Evolutionary conservation across 192 early-diverging fungal genomes (phyloP).

Genomic region (Coemansia sp.): DNA sequence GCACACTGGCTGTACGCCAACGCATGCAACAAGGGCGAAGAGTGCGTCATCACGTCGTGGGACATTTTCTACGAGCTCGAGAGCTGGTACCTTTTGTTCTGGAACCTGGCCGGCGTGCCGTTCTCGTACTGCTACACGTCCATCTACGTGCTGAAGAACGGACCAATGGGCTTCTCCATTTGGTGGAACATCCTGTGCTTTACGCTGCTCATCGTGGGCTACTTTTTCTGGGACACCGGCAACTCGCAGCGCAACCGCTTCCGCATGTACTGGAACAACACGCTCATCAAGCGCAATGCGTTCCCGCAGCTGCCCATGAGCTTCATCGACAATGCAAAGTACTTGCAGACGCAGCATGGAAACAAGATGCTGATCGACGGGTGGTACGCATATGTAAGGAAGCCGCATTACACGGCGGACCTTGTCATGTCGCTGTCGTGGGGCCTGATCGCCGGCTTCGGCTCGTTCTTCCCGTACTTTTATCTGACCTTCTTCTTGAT

Average conservation of each 20-base stretch:
- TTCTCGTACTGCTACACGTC: slow-evolving; percentile 89
- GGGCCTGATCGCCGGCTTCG: slow-evolving; percentile 87
- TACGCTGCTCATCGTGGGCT: slow-evolving; percentile 56
- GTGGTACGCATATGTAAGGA: slow-evolving; percentile 91
- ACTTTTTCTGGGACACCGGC: slow-evolving; percentile 84
- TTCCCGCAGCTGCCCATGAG: slow-evolving; percentile 61
- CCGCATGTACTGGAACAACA: slow-evolving; percentile 60
- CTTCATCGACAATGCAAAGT: slow-evolving; percentile 76
- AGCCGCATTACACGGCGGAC: slow-evolving; percentile 94
- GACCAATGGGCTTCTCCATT: slow-evolving; percentile 59
- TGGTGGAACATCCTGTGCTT: slow-evolving; percentile 54
- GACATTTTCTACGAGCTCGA: slow-evolving; percentile 63
- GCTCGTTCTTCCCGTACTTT: slow-evolving; percentile 85
- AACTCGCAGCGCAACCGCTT: slow-evolving; percentile 92
- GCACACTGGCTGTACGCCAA: slow-evolving; percentile 84
- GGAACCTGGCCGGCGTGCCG: slow-evolving; percentile 84
- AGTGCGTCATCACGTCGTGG: slow-evolving; percentile 90
- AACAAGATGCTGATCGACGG: slow-evolving; percentile 79
- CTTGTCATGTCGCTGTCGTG: slow-evolving; percentile 90
- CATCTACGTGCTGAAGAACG: slow-evolving; percentile 75
- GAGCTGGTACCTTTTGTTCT: slow-evolving; percentile 76
- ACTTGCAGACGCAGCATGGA: slow-evolving; percentile 79
- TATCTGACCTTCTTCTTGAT: slow-evolving; percentile 92
- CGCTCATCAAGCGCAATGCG: slow-evolving; percentile 54
- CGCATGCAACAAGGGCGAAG: slow-evolving; percentile 69